phyloP scores from a whole-genome alignment of 305 asterid genomes.

The Euphrasia arctica region DNA sequence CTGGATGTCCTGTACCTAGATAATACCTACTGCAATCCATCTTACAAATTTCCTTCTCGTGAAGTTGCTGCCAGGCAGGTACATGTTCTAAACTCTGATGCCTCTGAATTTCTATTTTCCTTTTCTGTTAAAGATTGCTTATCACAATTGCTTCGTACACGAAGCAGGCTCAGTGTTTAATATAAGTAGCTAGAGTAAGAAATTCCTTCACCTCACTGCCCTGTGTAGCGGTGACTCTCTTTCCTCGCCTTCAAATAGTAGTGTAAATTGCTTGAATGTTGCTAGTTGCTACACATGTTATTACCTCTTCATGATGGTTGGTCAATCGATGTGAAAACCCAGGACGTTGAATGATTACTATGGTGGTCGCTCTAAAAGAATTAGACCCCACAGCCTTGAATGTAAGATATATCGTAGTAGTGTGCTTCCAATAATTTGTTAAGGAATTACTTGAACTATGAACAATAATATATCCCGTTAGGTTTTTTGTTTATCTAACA shows the following conservation, averaged over 20 bases:
- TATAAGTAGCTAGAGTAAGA: not conserved
- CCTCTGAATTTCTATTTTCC: slow-evolving; percentile 10
- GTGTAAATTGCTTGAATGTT: not conserved
- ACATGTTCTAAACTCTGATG: slow-evolving; percentile 15
- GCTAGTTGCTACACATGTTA: not conserved
- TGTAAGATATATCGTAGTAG: not conserved
- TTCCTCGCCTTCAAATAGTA: too few relatives aligned
- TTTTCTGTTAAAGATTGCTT: not conserved
- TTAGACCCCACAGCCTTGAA: not conserved
- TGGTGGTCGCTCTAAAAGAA: not conserved
- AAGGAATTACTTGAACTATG: too few relatives aligned
- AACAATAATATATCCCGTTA: too few relatives aligned
- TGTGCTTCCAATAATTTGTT: slow-evolving; percentile 8
- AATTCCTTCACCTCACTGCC: slow-evolving; percentile 3
- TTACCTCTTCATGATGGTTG: not conserved
- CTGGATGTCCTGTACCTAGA: slow-evolving; percentile 57
- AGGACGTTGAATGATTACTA: not conserved
- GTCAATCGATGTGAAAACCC: not conserved
- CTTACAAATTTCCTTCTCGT: slow-evolving; percentile 71
- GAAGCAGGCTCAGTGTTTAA: not conserved
- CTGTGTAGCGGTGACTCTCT: slow-evolving; percentile 13
- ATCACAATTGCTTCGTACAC: not conserved
- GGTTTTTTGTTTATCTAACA: too few relatives aligned
- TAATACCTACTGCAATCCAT: slow-evolving; percentile 78
- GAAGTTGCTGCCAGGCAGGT: slow-evolving; percentile 75